Conservation (phyloP, 331 rosid genomes). For the Telfairia occidentalis region DNA sequence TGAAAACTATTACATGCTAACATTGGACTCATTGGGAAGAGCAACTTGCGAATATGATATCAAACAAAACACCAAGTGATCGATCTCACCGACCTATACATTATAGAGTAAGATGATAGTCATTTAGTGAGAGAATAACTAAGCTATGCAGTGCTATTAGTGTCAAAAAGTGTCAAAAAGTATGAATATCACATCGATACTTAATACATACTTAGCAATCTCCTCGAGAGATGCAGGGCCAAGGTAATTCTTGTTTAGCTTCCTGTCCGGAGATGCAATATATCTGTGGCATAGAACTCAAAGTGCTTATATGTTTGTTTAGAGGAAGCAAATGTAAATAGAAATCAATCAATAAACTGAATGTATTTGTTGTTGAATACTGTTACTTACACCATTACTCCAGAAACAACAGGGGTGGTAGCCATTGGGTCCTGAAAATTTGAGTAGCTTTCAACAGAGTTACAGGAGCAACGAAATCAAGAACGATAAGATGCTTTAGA, state of each 20-base stretch:
- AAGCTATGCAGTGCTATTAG: not conserved
- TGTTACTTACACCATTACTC: constrained; percentile 67
- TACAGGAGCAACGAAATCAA: not conserved
- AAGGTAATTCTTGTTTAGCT: constrained; percentile 52
- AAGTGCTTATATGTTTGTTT: not conserved
- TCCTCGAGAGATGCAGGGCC: constrained; percentile 78
- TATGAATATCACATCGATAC: not conserved
- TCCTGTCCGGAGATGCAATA: constrained; percentile 71
- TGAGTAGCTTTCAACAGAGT: constrained; percentile 15
- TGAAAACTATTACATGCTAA: no score
- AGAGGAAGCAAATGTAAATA: not conserved
- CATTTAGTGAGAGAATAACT: no score
- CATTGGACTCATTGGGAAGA: no score
- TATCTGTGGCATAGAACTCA: constrained; percentile 32
- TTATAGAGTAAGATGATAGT: no score
- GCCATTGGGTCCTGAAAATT: constrained; percentile 39
- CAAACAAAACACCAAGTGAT: no score
- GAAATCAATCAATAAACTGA: not conserved
- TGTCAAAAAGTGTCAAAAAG: constrained; percentile 4
- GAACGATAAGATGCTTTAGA: not conserved
- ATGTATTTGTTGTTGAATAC: constrained; percentile 4
- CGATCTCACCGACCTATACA: not conserved
- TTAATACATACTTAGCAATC: constrained; percentile 47
- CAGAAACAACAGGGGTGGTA: constrained; percentile 49
- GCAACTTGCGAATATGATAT: no score